Evolutionary conservation across 176 grass and related monocot species (phyloP).

Genomic region (Carex littledalei): DNA sequence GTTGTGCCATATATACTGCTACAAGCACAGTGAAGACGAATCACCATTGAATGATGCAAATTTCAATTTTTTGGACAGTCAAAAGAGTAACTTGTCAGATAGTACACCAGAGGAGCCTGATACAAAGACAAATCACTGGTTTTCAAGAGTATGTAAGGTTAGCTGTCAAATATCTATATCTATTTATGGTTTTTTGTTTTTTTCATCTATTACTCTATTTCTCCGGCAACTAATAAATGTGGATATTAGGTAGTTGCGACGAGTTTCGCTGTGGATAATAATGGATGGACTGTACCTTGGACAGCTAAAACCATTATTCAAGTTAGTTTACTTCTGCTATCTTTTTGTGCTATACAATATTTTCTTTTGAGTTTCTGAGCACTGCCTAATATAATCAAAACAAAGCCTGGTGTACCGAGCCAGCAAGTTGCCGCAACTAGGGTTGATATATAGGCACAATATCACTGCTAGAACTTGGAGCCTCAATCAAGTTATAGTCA

Average conservation of each 20-base stretch:
- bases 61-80: conserved; percentile 14
- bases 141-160: conserved; percentile 33
- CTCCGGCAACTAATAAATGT: background rate
- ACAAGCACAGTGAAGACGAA: conserved; percentile 49
- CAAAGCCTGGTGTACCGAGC: background rate
- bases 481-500: background rate
- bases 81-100: background rate
- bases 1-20: conserved; percentile 36
- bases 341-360: background rate
- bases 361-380: background rate
- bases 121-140: conserved; percentile 30
- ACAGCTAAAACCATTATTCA: conserved; percentile 74
- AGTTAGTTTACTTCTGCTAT: conserved; percentile 35
- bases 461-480: background rate
- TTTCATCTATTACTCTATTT: conserved; percentile 9
- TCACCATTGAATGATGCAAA: conserved; percentile 22
- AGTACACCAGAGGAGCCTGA: conserved; percentile 11
- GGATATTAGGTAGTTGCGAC: conserved; percentile 24
- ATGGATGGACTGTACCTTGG: conserved; percentile 66
- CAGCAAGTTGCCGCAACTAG: background rate
- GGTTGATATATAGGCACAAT: background rate
- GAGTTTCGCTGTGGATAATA: conserved; percentile 35
- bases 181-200: conserved; percentile 7
- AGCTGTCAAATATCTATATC: background rate
- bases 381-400: background rate